Evolutionary conservation across 257 asterid species (phyloP).

Genomic region (Leptodermis oblonga): DNA sequence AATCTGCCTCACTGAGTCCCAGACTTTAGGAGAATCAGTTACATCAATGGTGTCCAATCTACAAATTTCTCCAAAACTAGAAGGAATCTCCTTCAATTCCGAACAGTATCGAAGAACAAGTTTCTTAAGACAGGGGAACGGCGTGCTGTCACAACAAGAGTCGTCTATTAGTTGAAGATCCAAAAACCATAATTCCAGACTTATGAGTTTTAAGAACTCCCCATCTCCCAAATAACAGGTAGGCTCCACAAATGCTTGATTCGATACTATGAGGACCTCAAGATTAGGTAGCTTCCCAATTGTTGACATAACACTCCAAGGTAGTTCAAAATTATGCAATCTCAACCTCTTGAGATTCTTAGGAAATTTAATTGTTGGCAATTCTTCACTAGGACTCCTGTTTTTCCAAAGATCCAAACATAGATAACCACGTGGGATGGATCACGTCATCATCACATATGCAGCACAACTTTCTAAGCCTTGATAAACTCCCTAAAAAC

Average conservation of each 20-base stretch:
- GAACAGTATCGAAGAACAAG: background rate
- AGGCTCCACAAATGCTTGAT: background rate
- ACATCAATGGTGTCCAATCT: no score
- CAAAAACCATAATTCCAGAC: background rate
- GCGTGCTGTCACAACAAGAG: background rate
- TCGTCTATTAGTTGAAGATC: background rate
- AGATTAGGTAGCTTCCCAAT: conserved; percentile 7
- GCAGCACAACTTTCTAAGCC: background rate
- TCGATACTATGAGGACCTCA: background rate
- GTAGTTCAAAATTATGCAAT: background rate
- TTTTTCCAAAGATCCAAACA: background rate
- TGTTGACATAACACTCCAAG: background rate
- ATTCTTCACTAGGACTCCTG: background rate
- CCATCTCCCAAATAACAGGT: conserved; percentile 7
- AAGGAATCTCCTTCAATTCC: no score
- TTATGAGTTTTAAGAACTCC: conserved; percentile 5
- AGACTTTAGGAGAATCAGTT: no score
- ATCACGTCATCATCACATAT: background rate
- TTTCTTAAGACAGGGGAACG: background rate
- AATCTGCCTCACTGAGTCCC: no score
- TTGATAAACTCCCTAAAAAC: background rate
- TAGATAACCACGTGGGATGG: background rate
- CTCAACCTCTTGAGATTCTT: background rate
- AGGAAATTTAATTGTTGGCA: background rate
- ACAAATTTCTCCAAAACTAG: no score